phyloP scores from a whole-genome alignment of 2,329 filamentous ascomycete species.

The Paraphoma sp. region DNA sequence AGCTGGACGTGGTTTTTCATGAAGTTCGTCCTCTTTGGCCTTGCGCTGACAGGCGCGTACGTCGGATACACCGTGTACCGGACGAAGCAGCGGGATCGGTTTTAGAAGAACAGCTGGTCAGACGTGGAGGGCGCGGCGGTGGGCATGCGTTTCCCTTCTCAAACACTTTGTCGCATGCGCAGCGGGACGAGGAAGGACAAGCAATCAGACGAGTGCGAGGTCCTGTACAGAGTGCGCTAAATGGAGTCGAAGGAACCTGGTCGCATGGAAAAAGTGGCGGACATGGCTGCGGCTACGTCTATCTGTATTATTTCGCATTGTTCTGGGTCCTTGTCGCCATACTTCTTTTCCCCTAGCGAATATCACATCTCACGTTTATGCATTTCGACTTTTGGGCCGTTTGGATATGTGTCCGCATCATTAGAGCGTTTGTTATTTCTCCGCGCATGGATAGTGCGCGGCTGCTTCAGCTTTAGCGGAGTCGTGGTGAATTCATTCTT shows the following conservation, averaged over 20 bases:
- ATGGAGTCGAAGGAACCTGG: background rate
- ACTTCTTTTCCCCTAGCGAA: slow-evolving; percentile 1
- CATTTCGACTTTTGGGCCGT: background rate
- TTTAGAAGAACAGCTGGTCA: slow-evolving; percentile 39
- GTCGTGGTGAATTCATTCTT: slow-evolving; percentile 10
- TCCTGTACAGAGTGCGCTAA: slow-evolving; percentile 4
- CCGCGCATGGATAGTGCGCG: background rate
- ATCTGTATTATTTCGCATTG: background rate
- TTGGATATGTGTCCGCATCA: slow-evolving; percentile 2
- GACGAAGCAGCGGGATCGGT: slow-evolving; percentile 60
- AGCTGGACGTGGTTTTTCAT: slow-evolving; percentile 77
- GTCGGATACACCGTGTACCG: slow-evolving; percentile 86
- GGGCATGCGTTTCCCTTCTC: background rate
- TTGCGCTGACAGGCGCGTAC: slow-evolving; percentile 76
- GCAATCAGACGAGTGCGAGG: background rate
- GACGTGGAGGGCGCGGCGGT: background rate
- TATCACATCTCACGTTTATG: slow-evolving; percentile 3
- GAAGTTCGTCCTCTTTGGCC: slow-evolving; percentile 80
- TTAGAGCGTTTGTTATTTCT: background rate
- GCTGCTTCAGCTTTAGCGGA: slow-evolving; percentile 1
- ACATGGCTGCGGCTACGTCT: background rate
- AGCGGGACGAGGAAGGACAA: background rate
- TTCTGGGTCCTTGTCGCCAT: background rate
- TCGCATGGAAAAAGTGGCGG: background rate
- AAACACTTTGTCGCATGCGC: background rate